These are phyloP conservation scores for Epithele typhae DNA, from an alignment of 768 basidiomycete species.

Conservation along the genomic window DNA sequence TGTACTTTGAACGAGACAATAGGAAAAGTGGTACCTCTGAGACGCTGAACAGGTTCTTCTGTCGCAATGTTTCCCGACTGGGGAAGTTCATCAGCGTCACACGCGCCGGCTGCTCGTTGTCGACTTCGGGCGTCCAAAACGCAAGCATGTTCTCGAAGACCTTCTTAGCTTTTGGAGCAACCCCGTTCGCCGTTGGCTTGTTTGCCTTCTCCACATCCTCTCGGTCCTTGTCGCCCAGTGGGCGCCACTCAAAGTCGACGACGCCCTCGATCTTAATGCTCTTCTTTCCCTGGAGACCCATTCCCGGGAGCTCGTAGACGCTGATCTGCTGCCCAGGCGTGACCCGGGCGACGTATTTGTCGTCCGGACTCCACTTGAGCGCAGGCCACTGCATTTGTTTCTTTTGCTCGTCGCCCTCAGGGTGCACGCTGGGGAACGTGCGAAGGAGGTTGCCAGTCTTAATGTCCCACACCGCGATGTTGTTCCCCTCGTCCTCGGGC, in stretches of 20 bases:
- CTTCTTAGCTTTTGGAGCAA: constrained; percentile 53
- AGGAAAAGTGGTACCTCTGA: constrained; percentile 65
- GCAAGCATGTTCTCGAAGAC: constrained; percentile 87
- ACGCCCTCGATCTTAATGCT: constrained; percentile 97
- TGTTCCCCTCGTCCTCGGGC: constrained; percentile 93
- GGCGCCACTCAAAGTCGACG: constrained; percentile 98
- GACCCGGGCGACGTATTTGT: constrained; percentile 88
- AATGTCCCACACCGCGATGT: constrained; percentile 98
- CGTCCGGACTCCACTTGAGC: constrained; percentile 96
- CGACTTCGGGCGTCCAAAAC: constrained; percentile 97
- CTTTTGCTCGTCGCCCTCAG: constrained; percentile 59
- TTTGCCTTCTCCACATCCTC: constrained; percentile 60
- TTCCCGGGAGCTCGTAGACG: constrained; percentile 90
- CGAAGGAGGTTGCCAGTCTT: constrained; percentile 89
- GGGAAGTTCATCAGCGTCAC: constrained; percentile 93
- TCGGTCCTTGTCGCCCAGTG: constrained; percentile 82
- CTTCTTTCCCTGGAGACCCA: constrained; percentile 95
- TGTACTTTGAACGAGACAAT: no score
- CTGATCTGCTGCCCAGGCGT: constrained; percentile 92
- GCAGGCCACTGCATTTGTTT: constrained; percentile 94
- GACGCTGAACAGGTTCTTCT: constrained; percentile 98
- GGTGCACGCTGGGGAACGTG: constrained; percentile 72
- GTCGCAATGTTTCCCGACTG: constrained; percentile 73
- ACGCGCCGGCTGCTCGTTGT: constrained; percentile 93
- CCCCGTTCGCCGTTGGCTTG: constrained; percentile 21